Base-by-base conservation (phyloP, 495 filamentous ascomycete species). In the Talaromyces ruber region DNA sequence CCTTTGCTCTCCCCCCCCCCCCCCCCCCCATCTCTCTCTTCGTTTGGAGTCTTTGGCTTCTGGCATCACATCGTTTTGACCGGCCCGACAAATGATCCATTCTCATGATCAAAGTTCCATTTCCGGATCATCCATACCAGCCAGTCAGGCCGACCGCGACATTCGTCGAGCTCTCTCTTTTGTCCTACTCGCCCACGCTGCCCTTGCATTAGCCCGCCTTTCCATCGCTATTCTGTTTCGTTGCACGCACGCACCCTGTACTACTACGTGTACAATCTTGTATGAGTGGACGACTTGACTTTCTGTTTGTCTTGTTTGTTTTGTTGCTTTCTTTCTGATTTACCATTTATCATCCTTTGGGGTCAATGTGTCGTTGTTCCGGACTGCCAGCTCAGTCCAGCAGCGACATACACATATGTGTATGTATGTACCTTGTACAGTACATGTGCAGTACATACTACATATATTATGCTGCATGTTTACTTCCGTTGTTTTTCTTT, bases 21-120 rank as follows among this genome's bases (percentile, higher is more conserved):
- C 9, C 18, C 22, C 18, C 22, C 47, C 22, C 47, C 9, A 3
- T 51, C 18, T 52, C 3, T 52, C 24, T 52, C 39, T 47, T 9
- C 4, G 3, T 21, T 9, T 24, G 12, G 47, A 39, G 18, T 52
- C 47, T 50, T 7, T 47, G 43, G 16, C 43, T 21, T 47, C 30
- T 47, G 43, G 43, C 43, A 47, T 39, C 34, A 14, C 34, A 39
- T 4, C 34, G 16, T 45, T n/a, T n/a, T 47, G 43, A 47, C n/a
- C 43, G 43, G 43, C 3, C 43, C 43, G 43, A 47, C 43, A 47
- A 43, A 47, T 47, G 18, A 47, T 47, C 43, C 43, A 47, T 47
- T 37, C 43, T 47, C 43, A 47, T 43, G 39, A 43, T 78, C 16
- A 70, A 84, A n/a, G 81, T 88, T 39, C 75, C 86, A 8, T 84